These are phyloP conservation scores for Thalassiosira pacifica DNA, from an alignment of 352 stramenopile genomes.

Conservation along the genomic window DNA sequence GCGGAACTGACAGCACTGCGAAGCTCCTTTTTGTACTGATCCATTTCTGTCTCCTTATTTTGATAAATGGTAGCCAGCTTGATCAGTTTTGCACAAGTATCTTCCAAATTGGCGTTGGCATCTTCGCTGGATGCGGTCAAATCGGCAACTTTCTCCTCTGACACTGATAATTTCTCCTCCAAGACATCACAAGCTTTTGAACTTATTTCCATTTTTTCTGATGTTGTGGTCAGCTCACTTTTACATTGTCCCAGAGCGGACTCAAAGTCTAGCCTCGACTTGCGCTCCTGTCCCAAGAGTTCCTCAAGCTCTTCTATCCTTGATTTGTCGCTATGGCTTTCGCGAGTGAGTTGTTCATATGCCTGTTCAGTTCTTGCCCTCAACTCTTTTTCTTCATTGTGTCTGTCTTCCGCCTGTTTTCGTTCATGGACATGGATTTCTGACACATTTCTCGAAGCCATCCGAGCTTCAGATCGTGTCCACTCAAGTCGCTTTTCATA, in stretches of 20 bases:
- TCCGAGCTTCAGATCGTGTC: constrained; percentile 48
- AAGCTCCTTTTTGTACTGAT: constrained; percentile 57
- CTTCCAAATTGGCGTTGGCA: constrained; percentile 61
- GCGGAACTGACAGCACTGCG: constrained; percentile 46
- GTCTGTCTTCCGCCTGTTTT: constrained; percentile 48
- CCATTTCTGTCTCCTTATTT: constrained; percentile 68
- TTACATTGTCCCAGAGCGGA: constrained; percentile 39
- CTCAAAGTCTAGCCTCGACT: constrained; percentile 27
- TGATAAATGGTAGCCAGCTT: constrained; percentile 72
- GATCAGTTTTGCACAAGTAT: constrained; percentile 75
- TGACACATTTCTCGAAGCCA: constrained; percentile 32
- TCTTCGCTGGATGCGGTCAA: constrained; percentile 64
- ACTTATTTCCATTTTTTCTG: constrained; percentile 56
- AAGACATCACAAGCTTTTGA: constrained; percentile 29
- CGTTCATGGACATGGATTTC: constrained; percentile 59
- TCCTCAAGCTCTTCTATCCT: constrained; percentile 62
- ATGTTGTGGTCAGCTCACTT: constrained; percentile 40
- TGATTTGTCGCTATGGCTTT: constrained; percentile 33
- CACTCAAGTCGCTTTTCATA: constrained; percentile 62
- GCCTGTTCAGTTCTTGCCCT: constrained; percentile 39
- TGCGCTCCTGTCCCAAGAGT: constrained; percentile 56
- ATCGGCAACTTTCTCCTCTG: constrained; percentile 67
- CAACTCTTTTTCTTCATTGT: constrained; percentile 37
- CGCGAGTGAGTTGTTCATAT: constrained; percentile 36
- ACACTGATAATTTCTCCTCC: constrained; percentile 63